Percentiles rank a stretch among this genome's conserved stretches.
phyloP scores from a whole-genome alignment of 306 rosid species.

The Comarum palustre region DNA sequence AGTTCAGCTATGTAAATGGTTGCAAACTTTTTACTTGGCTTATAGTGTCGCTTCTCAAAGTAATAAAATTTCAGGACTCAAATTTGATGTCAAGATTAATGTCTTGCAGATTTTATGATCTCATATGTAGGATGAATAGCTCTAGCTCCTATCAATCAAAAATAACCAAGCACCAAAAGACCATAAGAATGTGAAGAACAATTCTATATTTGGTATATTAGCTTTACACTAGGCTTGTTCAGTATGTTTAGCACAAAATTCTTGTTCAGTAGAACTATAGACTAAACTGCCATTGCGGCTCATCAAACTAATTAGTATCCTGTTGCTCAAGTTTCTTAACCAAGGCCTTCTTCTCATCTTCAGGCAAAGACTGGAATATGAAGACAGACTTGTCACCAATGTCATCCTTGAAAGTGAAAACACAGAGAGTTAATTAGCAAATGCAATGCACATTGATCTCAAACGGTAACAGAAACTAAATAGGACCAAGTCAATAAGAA shows the following conservation, averaged over 20 bases:
- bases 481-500: background rate
- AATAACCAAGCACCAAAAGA: background rate
- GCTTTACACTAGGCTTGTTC: slow-evolving; percentile 10
- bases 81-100: background rate
- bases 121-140: background rate
- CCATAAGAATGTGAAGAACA: background rate
- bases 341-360: slow-evolving; percentile 60
- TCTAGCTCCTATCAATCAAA: background rate
- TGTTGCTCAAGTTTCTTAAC: slow-evolving; percentile 63
- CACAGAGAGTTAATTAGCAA: slow-evolving; percentile 21
- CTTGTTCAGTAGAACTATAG: background rate
- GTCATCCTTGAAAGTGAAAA: slow-evolving; percentile 58
- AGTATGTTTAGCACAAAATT: slow-evolving; percentile 4
- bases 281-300: background rate
- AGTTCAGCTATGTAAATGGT: background rate
- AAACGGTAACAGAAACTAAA: slow-evolving; percentile 6
- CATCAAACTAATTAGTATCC: slow-evolving; percentile 16
- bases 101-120: background rate
- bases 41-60: background rate
- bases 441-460: background rate
- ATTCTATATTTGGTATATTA: background rate
- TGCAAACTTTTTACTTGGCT: background rate
- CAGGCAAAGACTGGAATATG: slow-evolving; percentile 65
- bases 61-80: background rate
- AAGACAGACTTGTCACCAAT: slow-evolving; percentile 91